Percentiles rank a stretch among this genome's conserved stretches.
Conservation (phyloP, 306 rosid species). For the Medicago lupulina region DNA sequence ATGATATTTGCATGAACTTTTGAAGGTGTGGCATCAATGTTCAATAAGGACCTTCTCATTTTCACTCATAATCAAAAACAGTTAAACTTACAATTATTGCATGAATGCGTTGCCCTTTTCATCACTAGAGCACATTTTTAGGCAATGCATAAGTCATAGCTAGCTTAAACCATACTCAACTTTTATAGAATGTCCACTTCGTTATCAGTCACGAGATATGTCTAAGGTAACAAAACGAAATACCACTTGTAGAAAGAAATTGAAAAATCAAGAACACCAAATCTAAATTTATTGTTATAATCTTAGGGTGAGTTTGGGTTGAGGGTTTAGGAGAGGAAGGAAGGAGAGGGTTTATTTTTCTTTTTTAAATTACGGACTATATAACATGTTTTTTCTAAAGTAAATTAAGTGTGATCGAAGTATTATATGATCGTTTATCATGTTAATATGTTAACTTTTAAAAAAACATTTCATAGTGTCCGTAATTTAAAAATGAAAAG, state of each 20-base stretch:
- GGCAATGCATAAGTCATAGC: background rate
- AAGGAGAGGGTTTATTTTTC: too few species aligned
- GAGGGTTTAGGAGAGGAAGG: too few species aligned
- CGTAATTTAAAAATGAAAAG: too few species aligned
- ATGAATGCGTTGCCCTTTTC: background rate
- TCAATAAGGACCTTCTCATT: slow-evolving; percentile 7
- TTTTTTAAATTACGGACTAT: too few species aligned
- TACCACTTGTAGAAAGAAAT: background rate
- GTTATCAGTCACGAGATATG: slow-evolving; percentile 29
- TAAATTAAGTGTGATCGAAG: too few species aligned
- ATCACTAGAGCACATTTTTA: background rate
- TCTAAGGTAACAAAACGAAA: background rate
- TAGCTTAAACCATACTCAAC: slow-evolving; percentile 38
- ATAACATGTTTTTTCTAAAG: too few species aligned
- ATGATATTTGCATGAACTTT: slow-evolving; percentile 43
- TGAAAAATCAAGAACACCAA: background rate
- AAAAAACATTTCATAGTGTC: too few species aligned
- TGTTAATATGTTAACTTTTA: too few species aligned
- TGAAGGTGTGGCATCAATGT: slow-evolving; percentile 47
- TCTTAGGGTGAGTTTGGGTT: too few species aligned
- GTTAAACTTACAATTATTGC: slow-evolving; percentile 27
- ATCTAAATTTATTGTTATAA: background rate
- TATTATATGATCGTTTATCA: too few species aligned
- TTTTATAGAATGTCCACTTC: slow-evolving; percentile 17
- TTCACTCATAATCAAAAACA: slow-evolving; percentile 18